Conservation (phyloP, 208 protist species). For the Vickermania ingenoplastis region DNA sequence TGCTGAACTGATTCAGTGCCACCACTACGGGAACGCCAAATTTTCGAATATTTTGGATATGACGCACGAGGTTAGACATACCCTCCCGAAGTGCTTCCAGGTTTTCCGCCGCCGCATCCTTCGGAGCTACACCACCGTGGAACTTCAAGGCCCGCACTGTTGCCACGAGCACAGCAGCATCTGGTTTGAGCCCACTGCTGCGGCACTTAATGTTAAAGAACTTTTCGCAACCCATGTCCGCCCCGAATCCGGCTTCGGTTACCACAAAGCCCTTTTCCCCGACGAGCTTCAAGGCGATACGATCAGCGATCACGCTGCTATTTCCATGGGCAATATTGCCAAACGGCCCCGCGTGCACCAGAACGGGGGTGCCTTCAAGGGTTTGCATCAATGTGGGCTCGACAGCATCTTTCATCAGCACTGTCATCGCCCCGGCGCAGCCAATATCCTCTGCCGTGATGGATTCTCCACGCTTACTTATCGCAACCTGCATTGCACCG, state of each 20-base stretch:
- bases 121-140: conserved; percentile 89
- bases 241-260: conserved; percentile 94
- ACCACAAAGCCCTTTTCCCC: conserved; percentile 94
- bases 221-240: conserved; percentile 96
- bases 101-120: conserved; percentile 67
- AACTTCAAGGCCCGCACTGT: conserved; percentile 96
- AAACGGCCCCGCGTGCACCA: conserved; percentile 98
- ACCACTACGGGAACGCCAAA: conserved; percentile 96
- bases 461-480: conserved; percentile 47
- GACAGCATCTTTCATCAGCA: conserved; percentile 95
- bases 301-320: conserved; percentile 94
- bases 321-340: conserved; percentile 99
- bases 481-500: conserved; percentile 78
- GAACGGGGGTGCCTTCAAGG: conserved; percentile 92
- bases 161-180: conserved; percentile 92
- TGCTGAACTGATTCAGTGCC: conserved; percentile 91
- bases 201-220: conserved; percentile 99
- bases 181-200: conserved; percentile 85
- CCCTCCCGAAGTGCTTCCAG: conserved; percentile 84
- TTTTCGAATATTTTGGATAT: conserved; percentile 91
- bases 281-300: conserved; percentile 92
- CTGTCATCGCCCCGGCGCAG: conserved; percentile 89
- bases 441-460: conserved; percentile 90
- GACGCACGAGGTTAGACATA: conserved; percentile 84
- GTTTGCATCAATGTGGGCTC: conserved; percentile 97